These are phyloP conservation scores for Lachancea dasiensis DNA, from an alignment of 805 yeast genomes.

Conservation along the genomic window DNA sequence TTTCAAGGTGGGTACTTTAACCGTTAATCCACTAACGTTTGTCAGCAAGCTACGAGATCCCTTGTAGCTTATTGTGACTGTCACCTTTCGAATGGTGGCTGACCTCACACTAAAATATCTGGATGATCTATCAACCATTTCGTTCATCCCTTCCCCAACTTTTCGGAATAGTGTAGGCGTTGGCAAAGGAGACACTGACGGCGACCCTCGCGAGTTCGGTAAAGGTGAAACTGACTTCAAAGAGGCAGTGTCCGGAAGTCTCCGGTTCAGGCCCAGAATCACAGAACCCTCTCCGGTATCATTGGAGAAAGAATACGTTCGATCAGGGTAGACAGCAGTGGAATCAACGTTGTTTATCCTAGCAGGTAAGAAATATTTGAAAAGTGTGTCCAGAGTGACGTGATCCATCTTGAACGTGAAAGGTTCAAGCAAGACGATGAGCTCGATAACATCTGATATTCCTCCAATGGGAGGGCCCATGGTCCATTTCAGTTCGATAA, in stretches of 20 bases:
- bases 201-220: background rate
- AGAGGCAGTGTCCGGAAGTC: background rate
- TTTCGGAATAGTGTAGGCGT: background rate
- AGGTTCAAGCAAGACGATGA: conserved; percentile 47
- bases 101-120: conserved; percentile 57
- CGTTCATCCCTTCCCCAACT: conserved; percentile 35
- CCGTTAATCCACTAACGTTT: conserved; percentile 50
- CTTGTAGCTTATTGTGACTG: conserved; percentile 60
- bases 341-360: background rate
- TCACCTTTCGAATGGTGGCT: conserved; percentile 42
- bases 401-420: conserved; percentile 53
- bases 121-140: conserved; percentile 69
- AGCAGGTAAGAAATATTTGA: conserved; percentile 43
- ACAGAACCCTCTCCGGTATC: background rate
- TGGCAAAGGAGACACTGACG: background rate
- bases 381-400: conserved; percentile 43
- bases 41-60: conserved; percentile 53
- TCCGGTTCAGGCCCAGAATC: background rate
- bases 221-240: background rate
- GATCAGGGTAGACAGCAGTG: background rate
- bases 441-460: conserved; percentile 47
- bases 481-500: conserved; percentile 45
- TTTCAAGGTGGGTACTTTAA: conserved; percentile 45
- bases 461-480: conserved; percentile 61
- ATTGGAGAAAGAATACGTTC: background rate